Percentiles rank a stretch among this genome's conserved stretches.
phyloP scores from a whole-genome alignment of 805 yeast species.

The Suhomyces sp. region DNA sequence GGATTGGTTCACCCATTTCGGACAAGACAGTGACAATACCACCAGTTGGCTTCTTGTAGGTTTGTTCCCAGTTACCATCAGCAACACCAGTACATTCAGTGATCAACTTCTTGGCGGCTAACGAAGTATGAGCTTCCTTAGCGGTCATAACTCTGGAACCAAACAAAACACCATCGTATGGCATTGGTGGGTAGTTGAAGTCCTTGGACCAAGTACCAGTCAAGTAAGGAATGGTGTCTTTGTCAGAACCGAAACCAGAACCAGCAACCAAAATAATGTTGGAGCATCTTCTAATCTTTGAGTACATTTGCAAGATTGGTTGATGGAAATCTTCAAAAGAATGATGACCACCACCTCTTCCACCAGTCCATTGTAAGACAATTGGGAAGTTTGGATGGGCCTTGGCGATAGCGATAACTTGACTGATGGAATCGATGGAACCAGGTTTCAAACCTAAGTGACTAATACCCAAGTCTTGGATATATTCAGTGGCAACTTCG shows the following conservation, averaged over 20 bases:
- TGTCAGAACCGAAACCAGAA: slow-evolving; percentile 96
- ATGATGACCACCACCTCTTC: slow-evolving; percentile 99
- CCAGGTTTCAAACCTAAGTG: slow-evolving; percentile 98
- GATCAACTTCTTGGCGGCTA: slow-evolving; percentile 90
- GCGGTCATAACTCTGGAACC: slow-evolving; percentile 98
- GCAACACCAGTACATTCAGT: slow-evolving; percentile 87
- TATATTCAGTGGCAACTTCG: slow-evolving; percentile 96
- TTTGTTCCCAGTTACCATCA: slow-evolving; percentile 87
- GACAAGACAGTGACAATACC: slow-evolving; percentile 95
- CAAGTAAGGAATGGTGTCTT: slow-evolving; percentile 95
- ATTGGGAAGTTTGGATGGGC: slow-evolving; percentile 97
- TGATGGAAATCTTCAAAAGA: slow-evolving; percentile 99
- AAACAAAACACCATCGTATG: slow-evolving; percentile 93
- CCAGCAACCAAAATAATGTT: slow-evolving; percentile 94
- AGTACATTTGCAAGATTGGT: slow-evolving; percentile 93
- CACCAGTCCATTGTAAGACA: slow-evolving; percentile 99
- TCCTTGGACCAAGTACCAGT: slow-evolving; percentile 94
- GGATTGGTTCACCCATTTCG: slow-evolving; percentile 99
- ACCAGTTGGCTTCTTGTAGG: slow-evolving; percentile 94
- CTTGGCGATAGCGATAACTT: slow-evolving; percentile 85
- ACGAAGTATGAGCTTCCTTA: slow-evolving; percentile 91
- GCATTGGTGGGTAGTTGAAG: slow-evolving; percentile 96
- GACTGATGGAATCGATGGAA: slow-evolving; percentile 86
- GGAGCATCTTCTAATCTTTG: slow-evolving; percentile 86
- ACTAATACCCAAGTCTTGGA: slow-evolving; percentile 85